Evolutionary conservation across 202 grass and related monocot species (phyloP).

Genomic region (Cymbopogon flexuosus): DNA sequence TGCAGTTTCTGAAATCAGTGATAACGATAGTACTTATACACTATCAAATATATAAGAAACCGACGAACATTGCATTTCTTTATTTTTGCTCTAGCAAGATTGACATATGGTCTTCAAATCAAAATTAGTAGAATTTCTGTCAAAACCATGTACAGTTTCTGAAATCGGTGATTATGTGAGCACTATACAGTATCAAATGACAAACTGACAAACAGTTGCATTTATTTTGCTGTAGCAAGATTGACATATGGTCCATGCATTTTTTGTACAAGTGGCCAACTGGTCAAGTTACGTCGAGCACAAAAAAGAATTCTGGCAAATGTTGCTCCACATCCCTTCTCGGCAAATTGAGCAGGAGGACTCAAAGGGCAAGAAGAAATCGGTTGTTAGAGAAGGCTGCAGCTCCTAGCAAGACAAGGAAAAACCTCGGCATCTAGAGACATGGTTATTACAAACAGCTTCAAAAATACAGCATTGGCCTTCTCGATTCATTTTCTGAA

Average conservation of each 20-base stretch:
- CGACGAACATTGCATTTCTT: too few species aligned
- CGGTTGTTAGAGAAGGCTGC: constrained; percentile 4
- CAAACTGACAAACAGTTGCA: too few species aligned
- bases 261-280: too few species aligned
- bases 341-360: neutral
- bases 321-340: neutral
- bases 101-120: neutral
- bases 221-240: too few species aligned
- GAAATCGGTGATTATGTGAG: too few species aligned
- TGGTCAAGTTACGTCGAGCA: too few species aligned
- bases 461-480: neutral
- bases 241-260: too few species aligned
- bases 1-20: neutral
- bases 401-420: constrained; percentile 5
- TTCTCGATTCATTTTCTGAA: neutral
- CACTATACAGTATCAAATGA: too few species aligned
- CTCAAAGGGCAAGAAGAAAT: neutral
- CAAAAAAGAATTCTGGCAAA: too few species aligned
- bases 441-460: constrained; percentile 38
- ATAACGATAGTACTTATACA: too few species aligned
- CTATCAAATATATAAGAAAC: too few species aligned
- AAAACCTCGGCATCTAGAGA: neutral
- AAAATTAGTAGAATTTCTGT: neutral
- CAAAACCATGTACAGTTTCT: neutral
- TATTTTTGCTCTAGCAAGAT: too few species aligned